Conservation (phyloP, 2,329 filamentous ascomycete genomes). For the Blastomyces parvus region DNA sequence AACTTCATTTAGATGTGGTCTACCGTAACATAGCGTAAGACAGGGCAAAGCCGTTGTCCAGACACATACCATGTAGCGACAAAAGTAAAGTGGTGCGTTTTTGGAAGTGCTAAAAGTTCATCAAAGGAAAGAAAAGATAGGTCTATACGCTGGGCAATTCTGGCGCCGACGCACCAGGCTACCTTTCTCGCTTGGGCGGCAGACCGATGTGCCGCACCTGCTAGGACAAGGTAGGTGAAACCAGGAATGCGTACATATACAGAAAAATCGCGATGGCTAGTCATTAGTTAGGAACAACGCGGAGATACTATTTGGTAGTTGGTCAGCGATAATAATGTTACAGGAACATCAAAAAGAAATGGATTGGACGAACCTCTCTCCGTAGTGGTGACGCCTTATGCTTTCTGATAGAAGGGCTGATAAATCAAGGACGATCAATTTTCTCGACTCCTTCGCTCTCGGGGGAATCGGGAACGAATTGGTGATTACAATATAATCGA, state of each 20-base stretch:
- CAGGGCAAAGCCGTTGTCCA: not conserved
- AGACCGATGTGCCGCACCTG: not conserved
- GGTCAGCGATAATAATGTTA: not conserved
- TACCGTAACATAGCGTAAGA: not conserved
- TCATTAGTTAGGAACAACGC: conserved; percentile 56
- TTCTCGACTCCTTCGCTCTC: conserved; percentile 60
- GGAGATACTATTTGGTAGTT: conserved; percentile 33
- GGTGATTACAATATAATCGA: conserved; percentile 87
- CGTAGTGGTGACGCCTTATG: conserved; percentile 92
- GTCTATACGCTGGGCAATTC: not conserved
- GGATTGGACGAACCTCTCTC: conserved; percentile 53
- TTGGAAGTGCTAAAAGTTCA: not conserved
- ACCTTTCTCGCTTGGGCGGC: no score
- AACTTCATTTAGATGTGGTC: conserved; percentile 21
- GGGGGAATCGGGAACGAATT: conserved; percentile 92
- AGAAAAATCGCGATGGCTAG: conserved; percentile 37
- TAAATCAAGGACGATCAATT: conserved; percentile 82
- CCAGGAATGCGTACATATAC: not conserved
- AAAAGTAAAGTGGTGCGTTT: not conserved
- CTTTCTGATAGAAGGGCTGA: conserved; percentile 82
- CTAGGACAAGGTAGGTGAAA: not conserved
- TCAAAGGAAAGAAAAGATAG: not conserved
- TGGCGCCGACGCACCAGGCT: not conserved
- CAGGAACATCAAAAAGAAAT: not conserved
- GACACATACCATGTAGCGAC: not conserved